Conservation (phyloP, 805 yeast species). For the Komagataella kurtzmanii region DNA sequence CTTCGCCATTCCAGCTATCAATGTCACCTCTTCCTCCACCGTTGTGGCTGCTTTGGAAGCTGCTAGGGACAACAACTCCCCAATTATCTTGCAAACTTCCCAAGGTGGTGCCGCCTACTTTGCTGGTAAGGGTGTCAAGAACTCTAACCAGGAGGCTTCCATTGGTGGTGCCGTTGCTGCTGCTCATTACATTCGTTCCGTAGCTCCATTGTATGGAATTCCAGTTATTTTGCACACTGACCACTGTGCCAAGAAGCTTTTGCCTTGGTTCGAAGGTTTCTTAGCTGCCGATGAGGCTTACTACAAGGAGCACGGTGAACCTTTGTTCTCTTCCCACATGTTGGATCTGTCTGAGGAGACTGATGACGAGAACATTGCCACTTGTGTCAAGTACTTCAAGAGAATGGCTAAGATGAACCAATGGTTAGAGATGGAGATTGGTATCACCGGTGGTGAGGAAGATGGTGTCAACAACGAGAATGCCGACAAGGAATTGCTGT, state of each 20-base stretch:
- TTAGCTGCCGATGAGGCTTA: conserved; percentile 91
- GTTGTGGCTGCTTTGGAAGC: conserved; percentile 96
- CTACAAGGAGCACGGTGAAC: conserved; percentile 79
- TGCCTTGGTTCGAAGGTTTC: conserved; percentile 99
- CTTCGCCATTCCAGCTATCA: conserved; percentile 97
- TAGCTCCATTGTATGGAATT: conserved; percentile 93
- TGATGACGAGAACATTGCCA: conserved; percentile 90
- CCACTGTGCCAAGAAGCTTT: conserved; percentile 96
- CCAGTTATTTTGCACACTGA: conserved; percentile 97
- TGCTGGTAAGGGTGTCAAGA: conserved; percentile 97
- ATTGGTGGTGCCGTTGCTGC: conserved; percentile 94
- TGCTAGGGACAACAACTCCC: conserved; percentile 87
- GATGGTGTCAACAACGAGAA: conserved; percentile 99
- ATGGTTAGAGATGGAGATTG: conserved; percentile 99
- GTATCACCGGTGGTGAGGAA: conserved; percentile 99
- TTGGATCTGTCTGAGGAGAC: conserved; percentile 93
- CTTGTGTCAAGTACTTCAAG: conserved; percentile 88
- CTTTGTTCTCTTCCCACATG: conserved; percentile 98
- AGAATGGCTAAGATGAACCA: conserved; percentile 91
- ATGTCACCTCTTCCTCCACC: conserved; percentile 95
- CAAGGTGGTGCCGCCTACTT: conserved; percentile 99
- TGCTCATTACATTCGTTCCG: conserved; percentile 91
- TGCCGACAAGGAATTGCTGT: conserved; percentile 74
- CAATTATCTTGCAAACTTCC: conserved; percentile 93
- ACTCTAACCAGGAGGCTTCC: conserved; percentile 88